A percentile compares a stretch with the other conserved stretches of the same genome.
Evolutionary conservation across 257 asterid species (phyloP).

Genomic region (Leonotis leonurus): DNA sequence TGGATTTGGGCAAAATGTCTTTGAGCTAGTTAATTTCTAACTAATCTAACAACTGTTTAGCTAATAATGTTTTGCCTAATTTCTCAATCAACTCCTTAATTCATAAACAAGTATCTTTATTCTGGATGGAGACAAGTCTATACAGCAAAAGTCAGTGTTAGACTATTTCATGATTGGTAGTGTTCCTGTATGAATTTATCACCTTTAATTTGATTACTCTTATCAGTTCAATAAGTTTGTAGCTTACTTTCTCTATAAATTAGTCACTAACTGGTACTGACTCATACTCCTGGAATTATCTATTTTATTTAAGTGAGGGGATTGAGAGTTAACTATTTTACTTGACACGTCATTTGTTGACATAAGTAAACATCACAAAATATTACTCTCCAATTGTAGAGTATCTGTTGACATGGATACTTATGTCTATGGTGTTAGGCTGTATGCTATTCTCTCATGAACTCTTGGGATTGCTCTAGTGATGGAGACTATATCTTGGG

Average conservation of each 20-base stretch:
- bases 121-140: neutral
- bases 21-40: neutral
- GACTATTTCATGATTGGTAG: neutral
- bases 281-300: neutral
- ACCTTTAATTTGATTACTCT: neutral
- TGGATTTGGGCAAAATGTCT: neutral
- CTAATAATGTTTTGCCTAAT: neutral
- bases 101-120: neutral
- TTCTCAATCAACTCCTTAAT: neutral
- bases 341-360: neutral
- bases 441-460: slow-evolving; percentile 63
- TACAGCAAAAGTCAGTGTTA: neutral
- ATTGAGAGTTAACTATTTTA: neutral
- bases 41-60: slow-evolving; percentile 4
- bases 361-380: neutral
- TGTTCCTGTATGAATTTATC: neutral
- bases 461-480: slow-evolving; percentile 31
- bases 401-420: slow-evolving; percentile 6
- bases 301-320: neutral
- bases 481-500: slow-evolving; percentile 31
- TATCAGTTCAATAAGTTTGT: neutral
- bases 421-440: slow-evolving; percentile 36
- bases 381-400: slow-evolving; percentile 6
- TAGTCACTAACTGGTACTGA: neutral
- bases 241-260: neutral